These are phyloP conservation scores for Graphiopsis chlorocephala DNA, from an alignment of 2,329 filamentous ascomycete genomes.

Conservation along the genomic window DNA sequence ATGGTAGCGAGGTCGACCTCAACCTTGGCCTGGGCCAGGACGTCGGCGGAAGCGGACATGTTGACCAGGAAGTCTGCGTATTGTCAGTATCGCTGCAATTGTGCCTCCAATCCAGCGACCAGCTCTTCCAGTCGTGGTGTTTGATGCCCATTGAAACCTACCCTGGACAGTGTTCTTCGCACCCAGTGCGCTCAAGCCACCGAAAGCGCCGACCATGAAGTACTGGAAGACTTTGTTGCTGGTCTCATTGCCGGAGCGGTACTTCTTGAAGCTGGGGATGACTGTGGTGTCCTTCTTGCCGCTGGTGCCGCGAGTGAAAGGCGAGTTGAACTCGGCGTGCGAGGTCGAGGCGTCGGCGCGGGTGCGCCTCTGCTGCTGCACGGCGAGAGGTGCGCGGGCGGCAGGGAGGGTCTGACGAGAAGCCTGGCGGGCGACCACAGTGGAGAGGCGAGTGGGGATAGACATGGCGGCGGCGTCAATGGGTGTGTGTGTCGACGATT, in stretches of 20 bases:
- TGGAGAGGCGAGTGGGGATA: slow-evolving; percentile 46
- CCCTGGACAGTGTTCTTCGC: slow-evolving; percentile 98
- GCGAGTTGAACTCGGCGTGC: slow-evolving; percentile 50
- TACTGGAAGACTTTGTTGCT: slow-evolving; percentile 89
- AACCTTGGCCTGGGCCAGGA: slow-evolving; percentile 98
- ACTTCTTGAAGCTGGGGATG: slow-evolving; percentile 87
- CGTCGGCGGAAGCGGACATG: slow-evolving; percentile 98
- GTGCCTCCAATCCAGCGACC: neutral
- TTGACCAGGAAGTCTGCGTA: slow-evolving; percentile 93
- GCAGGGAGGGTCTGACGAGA: slow-evolving; percentile 47
- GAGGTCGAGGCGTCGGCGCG: slow-evolving; percentile 37
- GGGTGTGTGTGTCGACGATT: slow-evolving; percentile 17
- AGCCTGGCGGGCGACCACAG: slow-evolving; percentile 47
- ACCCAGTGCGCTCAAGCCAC: slow-evolving; percentile 84
- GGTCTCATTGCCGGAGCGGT: slow-evolving; percentile 68
- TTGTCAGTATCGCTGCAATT: neutral
- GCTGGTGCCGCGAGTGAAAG: slow-evolving; percentile 50
- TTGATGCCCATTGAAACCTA: slow-evolving; percentile 50
- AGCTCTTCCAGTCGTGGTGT: neutral
- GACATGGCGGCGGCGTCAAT: slow-evolving; percentile 43
- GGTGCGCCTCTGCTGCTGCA: slow-evolving; percentile 39
- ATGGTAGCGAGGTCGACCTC: slow-evolving; percentile 91
- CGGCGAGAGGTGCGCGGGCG: slow-evolving; percentile 43
- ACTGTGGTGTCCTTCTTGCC: slow-evolving; percentile 55
- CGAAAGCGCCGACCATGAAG: slow-evolving; percentile 97